Percentiles rank a stretch among this genome's conserved stretches.
These are phyloP conservation scores for Meyerozyma elateridarum DNA, from an alignment of 1,139 yeast genomes.

Conservation along the genomic window DNA sequence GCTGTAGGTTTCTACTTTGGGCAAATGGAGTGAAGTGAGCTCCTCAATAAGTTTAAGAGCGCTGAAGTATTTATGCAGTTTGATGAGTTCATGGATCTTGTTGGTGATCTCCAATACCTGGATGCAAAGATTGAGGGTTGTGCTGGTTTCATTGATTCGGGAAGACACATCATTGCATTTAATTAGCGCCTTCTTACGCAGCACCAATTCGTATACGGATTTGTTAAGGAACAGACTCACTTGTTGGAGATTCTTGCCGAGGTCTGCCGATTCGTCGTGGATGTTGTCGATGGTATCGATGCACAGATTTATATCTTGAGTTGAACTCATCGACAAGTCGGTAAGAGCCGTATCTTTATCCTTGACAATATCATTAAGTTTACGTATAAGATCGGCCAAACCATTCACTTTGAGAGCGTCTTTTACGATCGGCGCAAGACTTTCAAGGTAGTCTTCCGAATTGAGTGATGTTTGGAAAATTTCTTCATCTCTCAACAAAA, in stretches of 20 bases:
- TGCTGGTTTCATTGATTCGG: slow-evolving; percentile 60
- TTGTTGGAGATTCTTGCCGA: slow-evolving; percentile 48
- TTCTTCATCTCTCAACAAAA: slow-evolving; percentile 42
- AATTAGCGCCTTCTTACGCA: slow-evolving; percentile 51
- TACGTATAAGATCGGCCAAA: slow-evolving; percentile 51
- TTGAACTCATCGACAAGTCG: slow-evolving; percentile 55
- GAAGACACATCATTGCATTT: slow-evolving; percentile 54
- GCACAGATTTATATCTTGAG: slow-evolving; percentile 50
- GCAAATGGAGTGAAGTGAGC: slow-evolving; percentile 59
- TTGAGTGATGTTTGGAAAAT: slow-evolving; percentile 46
- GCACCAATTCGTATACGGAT: slow-evolving; percentile 61
- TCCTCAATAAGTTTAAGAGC: slow-evolving; percentile 84
- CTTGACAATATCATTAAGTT: slow-evolving; percentile 52
- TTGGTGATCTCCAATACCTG: slow-evolving; percentile 84
- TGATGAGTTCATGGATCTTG: slow-evolving; percentile 76
- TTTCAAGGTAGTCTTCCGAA: slow-evolving; percentile 73
- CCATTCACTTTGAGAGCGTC: slow-evolving; percentile 57
- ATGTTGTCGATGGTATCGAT: slow-evolving; percentile 57
- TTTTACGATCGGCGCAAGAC: slow-evolving; percentile 73
- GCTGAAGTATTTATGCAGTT: slow-evolving; percentile 71
- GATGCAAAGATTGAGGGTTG: slow-evolving; percentile 62
- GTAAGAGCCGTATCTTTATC: slow-evolving; percentile 64
- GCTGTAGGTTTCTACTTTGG: slow-evolving; percentile 68
- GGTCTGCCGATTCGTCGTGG: slow-evolving; percentile 46
- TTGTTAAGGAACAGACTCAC: slow-evolving; percentile 51